A percentile compares a stretch with the other conserved stretches of the same genome.
phyloP scores from a whole-genome alignment of 441 rosid species.

The Brassica balearica region DNA sequence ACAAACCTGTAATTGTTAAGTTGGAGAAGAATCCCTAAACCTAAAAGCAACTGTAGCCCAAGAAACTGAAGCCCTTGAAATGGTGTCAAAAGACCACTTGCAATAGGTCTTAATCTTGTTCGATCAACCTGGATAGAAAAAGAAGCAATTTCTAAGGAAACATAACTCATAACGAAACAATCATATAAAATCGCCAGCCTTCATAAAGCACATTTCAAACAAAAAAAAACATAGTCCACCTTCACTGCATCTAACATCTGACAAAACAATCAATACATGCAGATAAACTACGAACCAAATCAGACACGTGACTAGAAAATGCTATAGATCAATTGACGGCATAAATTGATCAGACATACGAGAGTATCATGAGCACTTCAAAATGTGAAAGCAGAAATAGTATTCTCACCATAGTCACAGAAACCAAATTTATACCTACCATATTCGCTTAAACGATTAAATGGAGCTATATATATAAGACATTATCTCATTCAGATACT shows the following conservation, averaged over 20 bases:
- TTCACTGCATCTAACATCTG: conserved; percentile 7
- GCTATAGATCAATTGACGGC: neutral
- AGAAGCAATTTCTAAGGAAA: neutral
- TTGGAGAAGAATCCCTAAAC: conserved; percentile 94
- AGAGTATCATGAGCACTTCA: conserved; percentile 13
- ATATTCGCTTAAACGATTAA: neutral
- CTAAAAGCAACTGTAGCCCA: conserved; percentile 81
- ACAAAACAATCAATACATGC: too few species aligned
- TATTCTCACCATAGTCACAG: neutral
- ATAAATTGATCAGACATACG: neutral
- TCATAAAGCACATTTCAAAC: neutral
- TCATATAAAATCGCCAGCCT: neutral
- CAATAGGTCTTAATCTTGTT: conserved; percentile 87
- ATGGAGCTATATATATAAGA: neutral
- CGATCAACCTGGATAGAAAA: conserved; percentile 69
- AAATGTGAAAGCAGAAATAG: conserved; percentile 15
- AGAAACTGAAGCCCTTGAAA: conserved; percentile 85
- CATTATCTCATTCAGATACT: too few species aligned
- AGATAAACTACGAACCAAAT: too few species aligned
- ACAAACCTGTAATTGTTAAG: conserved; percentile 80
- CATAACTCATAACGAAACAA: neutral
- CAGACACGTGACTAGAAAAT: neutral
- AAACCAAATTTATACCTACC: conserved; percentile 4
- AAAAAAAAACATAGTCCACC: too few species aligned
- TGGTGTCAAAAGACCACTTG: conserved; percentile 91